These are phyloP conservation scores for Epichloe glyceriae DNA, from an alignment of 2,329 filamentous ascomycete species.

Conservation along the genomic window DNA sequence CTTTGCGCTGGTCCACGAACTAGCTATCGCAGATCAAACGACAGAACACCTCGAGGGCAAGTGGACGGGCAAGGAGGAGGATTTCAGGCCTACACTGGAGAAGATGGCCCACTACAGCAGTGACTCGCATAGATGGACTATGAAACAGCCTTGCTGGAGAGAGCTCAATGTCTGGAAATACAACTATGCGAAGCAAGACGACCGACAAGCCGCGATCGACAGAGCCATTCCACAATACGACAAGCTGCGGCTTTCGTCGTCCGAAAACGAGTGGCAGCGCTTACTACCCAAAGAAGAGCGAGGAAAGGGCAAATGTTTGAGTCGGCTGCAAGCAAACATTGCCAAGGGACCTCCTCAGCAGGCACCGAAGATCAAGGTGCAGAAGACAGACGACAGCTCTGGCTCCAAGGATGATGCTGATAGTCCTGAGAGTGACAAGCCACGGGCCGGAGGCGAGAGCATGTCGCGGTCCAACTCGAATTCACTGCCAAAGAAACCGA, in stretches of 20 bases:
- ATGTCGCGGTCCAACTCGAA: conserved; percentile 40
- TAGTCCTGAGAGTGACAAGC: conserved; percentile 16
- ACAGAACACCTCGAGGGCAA: conserved; percentile 35
- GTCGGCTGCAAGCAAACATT: conserved; percentile 46
- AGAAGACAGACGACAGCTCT: conserved; percentile 36
- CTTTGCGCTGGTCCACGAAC: conserved; percentile 44
- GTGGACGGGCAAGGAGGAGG: conserved; percentile 38
- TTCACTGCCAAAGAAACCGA: conserved; percentile 36
- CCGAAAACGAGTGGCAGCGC: conserved; percentile 48
- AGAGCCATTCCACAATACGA: conserved; percentile 48
- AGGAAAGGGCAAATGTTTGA: conserved; percentile 45
- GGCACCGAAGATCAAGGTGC: conserved; percentile 36
- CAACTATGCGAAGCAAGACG: conserved; percentile 38
- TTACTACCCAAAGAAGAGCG: conserved; percentile 45
- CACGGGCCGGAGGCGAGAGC: conserved; percentile 23
- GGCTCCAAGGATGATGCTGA: conserved; percentile 26
- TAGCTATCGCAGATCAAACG: conserved; percentile 40
- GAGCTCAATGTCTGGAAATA: conserved; percentile 54
- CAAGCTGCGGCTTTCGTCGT: conserved; percentile 40
- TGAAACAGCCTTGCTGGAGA: conserved; percentile 47
- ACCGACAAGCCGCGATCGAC: conserved; percentile 48
- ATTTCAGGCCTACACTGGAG: conserved; percentile 39
- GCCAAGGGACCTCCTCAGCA: conserved; percentile 36
- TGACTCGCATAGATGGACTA: conserved; percentile 36
- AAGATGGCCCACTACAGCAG: conserved; percentile 44